A percentile compares a stretch with the other conserved stretches of the same genome.
Conservation (phyloP, 2,329 filamentous ascomycete genomes). For the Calonectria leucothoes region DNA sequence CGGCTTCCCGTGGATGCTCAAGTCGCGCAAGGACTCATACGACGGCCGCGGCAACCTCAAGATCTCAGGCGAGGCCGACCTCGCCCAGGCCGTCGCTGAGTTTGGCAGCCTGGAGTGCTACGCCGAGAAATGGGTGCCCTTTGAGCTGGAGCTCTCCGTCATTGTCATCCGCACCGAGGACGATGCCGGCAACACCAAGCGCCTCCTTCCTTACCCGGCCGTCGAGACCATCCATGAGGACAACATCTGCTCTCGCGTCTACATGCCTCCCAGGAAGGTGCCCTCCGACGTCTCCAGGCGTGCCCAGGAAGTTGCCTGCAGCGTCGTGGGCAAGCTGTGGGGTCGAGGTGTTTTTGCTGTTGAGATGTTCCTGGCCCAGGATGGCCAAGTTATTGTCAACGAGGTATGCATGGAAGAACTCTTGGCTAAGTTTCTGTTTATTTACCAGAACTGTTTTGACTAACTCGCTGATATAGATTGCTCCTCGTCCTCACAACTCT, state of each 20-base stretch:
- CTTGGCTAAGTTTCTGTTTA: background rate
- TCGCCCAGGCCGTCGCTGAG: conserved; percentile 73
- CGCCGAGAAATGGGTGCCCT: conserved; percentile 89
- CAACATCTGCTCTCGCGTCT: conserved; percentile 93
- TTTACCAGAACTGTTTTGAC: background rate
- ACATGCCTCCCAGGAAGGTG: conserved; percentile 82
- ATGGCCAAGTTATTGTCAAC: conserved; percentile 59
- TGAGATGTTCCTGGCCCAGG: conserved; percentile 89
- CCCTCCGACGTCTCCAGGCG: conserved; percentile 67
- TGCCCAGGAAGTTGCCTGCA: conserved; percentile 81
- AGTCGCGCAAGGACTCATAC: conserved; percentile 89
- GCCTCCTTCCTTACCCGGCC: conserved; percentile 80
- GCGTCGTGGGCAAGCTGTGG: conserved; percentile 82
- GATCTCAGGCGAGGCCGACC: conserved; percentile 57
- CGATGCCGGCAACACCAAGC: conserved; percentile 59
- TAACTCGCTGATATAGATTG: conserved; percentile 46
- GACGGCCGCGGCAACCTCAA: conserved; percentile 82
- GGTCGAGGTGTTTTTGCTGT: conserved; percentile 96
- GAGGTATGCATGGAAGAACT: background rate
- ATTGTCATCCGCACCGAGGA: conserved; percentile 95
- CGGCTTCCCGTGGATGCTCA: conserved; percentile 92
- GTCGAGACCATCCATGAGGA: conserved; percentile 97
- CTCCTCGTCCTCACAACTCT: conserved; percentile 75
- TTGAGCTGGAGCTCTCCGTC: conserved; percentile 88
- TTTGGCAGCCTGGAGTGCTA: conserved; percentile 81